Conservation (phyloP, 2,329 filamentous ascomycete genomes). For the Colletotrichum endophyticum region DNA sequence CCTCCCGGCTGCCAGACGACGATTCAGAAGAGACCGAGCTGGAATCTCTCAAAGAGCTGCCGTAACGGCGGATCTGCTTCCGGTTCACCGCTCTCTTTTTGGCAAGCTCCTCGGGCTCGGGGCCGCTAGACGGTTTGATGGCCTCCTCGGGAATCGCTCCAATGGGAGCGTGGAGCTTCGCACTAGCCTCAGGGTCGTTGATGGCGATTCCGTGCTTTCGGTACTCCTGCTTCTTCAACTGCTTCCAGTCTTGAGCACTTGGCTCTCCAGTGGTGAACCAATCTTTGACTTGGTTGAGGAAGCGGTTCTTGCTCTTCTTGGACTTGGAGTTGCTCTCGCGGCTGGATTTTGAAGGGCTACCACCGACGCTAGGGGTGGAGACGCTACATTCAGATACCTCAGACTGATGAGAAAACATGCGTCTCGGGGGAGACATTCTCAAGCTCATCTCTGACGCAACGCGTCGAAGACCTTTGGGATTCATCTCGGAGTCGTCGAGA, state of each 20-base stretch:
- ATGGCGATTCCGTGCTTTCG: slow-evolving; percentile 47
- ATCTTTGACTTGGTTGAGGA: slow-evolving; percentile 49
- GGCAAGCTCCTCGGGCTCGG: slow-evolving; percentile 50
- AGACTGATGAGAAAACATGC: slow-evolving; percentile 16
- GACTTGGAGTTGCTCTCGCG: slow-evolving; percentile 26
- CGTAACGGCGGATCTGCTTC: slow-evolving; percentile 31
- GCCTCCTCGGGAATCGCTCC: slow-evolving; percentile 49
- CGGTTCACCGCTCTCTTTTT: slow-evolving; percentile 37
- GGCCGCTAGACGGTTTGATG: slow-evolving; percentile 50
- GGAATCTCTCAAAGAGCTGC: slow-evolving; percentile 25
- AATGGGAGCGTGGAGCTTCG: slow-evolving; percentile 51
- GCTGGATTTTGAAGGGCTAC: slow-evolving; percentile 3
- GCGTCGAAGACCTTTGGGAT: neutral
- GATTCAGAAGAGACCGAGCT: slow-evolving; percentile 40
- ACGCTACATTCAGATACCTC: slow-evolving; percentile 28
- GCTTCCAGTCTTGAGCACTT: slow-evolving; percentile 52
- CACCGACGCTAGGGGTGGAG: slow-evolving; percentile 22
- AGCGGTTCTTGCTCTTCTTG: slow-evolving; percentile 35
- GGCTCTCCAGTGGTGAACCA: slow-evolving; percentile 57
- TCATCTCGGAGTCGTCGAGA: neutral
- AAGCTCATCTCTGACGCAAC: slow-evolving; percentile 13
- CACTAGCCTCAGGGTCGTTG: slow-evolving; percentile 47
- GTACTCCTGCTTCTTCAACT: slow-evolving; percentile 48
- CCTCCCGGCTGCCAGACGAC: slow-evolving; percentile 35
- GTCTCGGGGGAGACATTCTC: slow-evolving; percentile 7